Evolutionary conservation across 2,329 filamentous ascomycete species (phyloP), one percentile per base, ranked within the genome.

Genomic region (Trichoderma semiorbis): DNA sequence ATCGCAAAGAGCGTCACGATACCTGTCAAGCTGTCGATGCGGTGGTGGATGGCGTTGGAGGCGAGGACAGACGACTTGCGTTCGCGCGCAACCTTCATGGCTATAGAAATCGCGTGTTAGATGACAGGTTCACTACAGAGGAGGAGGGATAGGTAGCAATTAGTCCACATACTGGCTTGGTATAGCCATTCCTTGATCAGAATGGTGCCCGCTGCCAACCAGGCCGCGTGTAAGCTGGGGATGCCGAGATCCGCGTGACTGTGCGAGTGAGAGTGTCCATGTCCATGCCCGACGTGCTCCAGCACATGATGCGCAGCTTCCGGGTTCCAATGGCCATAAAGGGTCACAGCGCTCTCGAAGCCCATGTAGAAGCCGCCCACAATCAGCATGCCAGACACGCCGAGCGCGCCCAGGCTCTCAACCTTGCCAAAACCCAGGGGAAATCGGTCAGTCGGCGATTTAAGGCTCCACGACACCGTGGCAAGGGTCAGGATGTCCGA

Each of bases 171-270:
- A 96, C 95, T 99, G 74, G 95, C 94, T 85, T 92, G 91, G 80
- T 98, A 99, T 30, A 99, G 85, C 93, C 95, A 99, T 82, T 99
- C 96, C 83, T 99, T 99, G 77, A 98, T 85, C 30, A 94, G 82
- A 71, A 99, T 96, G 2, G 94, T 97, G 24, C 93, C 95, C 53
- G 89, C 92, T 43, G 96, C 95, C 72, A 99, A 84, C 96, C 96
- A 99, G 8, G 93, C 95, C 26, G 96, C 96, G 80, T 98, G 95
- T 75, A 99, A 88, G 81, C 93, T 97, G 0, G 96, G 96, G 2
- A 88, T 83, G 70, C 87, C 87, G 12, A 83, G 75, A 32, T 78
- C 78, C 24, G 79, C 74, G 78, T 92, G 90, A 73, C 86, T 86
- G 79, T 92, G 90, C 72, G 86, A 85, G 77, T 94, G 90, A 6